phyloP scores from a whole-genome alignment of 129 eudicot genomes.

The Tagetes patula region DNA sequence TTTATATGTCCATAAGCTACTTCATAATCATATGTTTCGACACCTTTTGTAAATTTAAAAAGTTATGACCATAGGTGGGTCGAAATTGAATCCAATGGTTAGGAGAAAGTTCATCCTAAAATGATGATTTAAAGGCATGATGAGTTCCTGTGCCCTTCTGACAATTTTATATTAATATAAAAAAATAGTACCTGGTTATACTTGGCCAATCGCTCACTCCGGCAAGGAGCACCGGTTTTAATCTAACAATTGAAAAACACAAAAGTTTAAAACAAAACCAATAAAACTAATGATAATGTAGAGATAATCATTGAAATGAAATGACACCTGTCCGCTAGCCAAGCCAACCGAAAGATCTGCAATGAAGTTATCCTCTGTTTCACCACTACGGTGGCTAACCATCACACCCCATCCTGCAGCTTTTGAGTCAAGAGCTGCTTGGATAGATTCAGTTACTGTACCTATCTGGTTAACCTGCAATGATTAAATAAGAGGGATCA shows the following conservation, averaged over 20 bases:
- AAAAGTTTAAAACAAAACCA: not conserved
- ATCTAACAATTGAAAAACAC: constrained; percentile 43
- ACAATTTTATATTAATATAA: not conserved
- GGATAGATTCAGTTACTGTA: constrained; percentile 86
- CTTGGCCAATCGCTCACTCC: constrained; percentile 92
- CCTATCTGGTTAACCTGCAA: constrained; percentile 97
- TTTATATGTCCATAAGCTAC: not conserved
- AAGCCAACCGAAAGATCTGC: constrained; percentile 96
- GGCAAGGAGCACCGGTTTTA: constrained; percentile 98
- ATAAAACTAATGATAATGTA: not conserved
- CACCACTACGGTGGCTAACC: constrained; percentile 99
- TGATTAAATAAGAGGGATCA: not conserved
- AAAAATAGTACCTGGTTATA: constrained; percentile 71
- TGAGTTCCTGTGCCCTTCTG: not conserved
- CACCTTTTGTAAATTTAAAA: not conserved
- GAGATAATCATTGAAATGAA: not conserved
- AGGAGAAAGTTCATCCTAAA: too few species aligned
- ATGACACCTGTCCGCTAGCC: constrained; percentile 93
- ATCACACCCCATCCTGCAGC: constrained; percentile 99
- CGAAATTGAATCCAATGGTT: not conserved
- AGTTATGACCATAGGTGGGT: not conserved
- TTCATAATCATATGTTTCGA: not conserved
- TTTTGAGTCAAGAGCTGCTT: constrained; percentile 91
- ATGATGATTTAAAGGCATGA: too few species aligned
- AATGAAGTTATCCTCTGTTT: constrained; percentile 96